Percentiles rank a stretch among this genome's conserved stretches.
These are phyloP conservation scores for Aspergillus hiratsukae DNA, from an alignment of 2,329 filamentous ascomycete genomes.

Conservation along the genomic window DNA sequence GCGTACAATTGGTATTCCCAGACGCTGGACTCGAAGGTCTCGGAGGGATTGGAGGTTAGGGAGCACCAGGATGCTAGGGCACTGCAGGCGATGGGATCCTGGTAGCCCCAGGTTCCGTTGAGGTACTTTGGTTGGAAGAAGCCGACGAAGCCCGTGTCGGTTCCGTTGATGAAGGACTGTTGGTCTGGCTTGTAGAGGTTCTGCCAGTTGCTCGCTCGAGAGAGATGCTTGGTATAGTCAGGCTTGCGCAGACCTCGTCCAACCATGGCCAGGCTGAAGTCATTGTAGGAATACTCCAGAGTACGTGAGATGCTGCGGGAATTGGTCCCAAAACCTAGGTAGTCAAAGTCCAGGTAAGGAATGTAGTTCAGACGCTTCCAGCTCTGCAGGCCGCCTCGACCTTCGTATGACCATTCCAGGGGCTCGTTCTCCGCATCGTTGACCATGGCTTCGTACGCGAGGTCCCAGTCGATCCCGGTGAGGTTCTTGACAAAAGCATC, in stretches of 20 bases:
- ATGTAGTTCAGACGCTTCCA: conserved; percentile 70
- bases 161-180: conserved; percentile 52
- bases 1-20: conserved; percentile 47
- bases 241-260: conserved; percentile 54
- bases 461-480: conserved; percentile 60
- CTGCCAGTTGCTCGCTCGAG: conserved; percentile 60
- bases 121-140: conserved; percentile 68
- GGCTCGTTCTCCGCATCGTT: conserved; percentile 69
- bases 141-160: conserved; percentile 62
- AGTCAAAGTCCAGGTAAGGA: conserved; percentile 65
- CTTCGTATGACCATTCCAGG: conserved; percentile 64
- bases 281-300: conserved; percentile 72
- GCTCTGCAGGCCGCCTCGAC: conserved; percentile 63
- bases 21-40: conserved; percentile 34
- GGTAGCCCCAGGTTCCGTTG: conserved; percentile 66
- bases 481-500: conserved; percentile 67
- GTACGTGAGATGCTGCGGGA: conserved; percentile 68
- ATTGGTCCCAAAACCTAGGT: conserved; percentile 61
- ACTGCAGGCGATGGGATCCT: conserved; percentile 30
- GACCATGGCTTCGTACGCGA: conserved; percentile 63
- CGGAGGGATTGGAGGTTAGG: conserved; percentile 27
- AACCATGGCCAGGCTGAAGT: conserved; percentile 63
- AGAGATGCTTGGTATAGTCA: conserved; percentile 55
- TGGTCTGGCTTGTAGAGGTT: conserved; percentile 64
- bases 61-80: conserved; percentile 17